Evolutionary conservation across 139 green algal genomes (phyloP), one percentile per base, ranked within the genome.

Genomic region (Ulvella scutata): DNA sequence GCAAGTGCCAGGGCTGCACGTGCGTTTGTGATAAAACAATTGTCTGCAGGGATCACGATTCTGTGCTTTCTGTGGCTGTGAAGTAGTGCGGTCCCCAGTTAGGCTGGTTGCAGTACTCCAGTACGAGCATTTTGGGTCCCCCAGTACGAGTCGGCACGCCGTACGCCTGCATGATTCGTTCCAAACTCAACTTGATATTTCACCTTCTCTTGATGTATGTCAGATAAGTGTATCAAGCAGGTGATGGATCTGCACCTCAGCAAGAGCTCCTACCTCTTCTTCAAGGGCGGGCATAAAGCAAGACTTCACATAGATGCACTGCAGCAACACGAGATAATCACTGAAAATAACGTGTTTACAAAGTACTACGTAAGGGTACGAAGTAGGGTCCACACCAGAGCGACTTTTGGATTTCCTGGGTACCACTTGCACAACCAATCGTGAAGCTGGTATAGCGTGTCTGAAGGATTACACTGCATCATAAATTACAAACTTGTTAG

Each of bases 241-340:
- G 40, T 36, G 51, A 6, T 67, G 51, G 51, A 67, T 10, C 17
- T 26, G 31, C 17, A 67, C 51, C 51, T 67, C n/a, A 10, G 51
- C 9, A 29, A 67, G 51, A 26, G 51, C 51, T 23, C 51, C 51
- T 26, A 67, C 51, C 33, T 67, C n/a, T 67, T 67, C 51, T 23
- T 67, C 51, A 6, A 67, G 51, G 7, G 20, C 51, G 9, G 51
- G 51, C 51, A 67, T 67, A 26, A 67, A 67, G 9, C n/a, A 67
- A 36, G 51, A 67, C 51, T 67, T 67, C n/a, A 67, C 51, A 23
- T 67, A 67, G n/a, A 67, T 9, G 17, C 51, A 67, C 51, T 67
- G 51, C 51, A 67, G 17, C 13, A 13, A 59, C 40, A 59, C 13
- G 40, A 13, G 13, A 59, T 59, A 59, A 13, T 13, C 13, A 59